Conservation (phyloP, 306 rosid genomes). For the Citrullus amarus region DNA sequence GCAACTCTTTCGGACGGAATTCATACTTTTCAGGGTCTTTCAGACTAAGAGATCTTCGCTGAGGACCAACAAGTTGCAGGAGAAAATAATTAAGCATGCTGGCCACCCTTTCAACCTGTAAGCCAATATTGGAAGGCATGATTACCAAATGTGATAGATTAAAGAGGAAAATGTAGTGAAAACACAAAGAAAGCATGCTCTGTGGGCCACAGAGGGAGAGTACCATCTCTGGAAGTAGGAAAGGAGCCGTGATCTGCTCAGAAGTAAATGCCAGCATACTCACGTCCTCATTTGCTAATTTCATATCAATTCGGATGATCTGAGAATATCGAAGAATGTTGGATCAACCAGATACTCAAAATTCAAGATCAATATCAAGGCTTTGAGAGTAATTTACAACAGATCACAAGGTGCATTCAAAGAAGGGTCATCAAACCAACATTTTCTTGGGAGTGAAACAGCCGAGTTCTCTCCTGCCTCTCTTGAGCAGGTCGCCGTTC, state of each 20-base stretch:
- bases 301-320: slow-evolving; percentile 95
- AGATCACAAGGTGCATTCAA: background rate
- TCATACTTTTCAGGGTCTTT: slow-evolving; percentile 97
- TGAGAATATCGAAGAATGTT: slow-evolving; percentile 20
- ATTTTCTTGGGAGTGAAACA: slow-evolving; percentile 94
- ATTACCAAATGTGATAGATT: background rate
- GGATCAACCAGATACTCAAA: slow-evolving; percentile 16
- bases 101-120: slow-evolving; percentile 95
- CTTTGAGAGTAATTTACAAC: background rate
- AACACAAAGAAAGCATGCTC: background rate
- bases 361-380: slow-evolving; percentile 9
- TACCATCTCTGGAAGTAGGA: slow-evolving; percentile 99
- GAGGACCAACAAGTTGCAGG: slow-evolving; percentile 95
- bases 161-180: background rate
- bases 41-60: slow-evolving; percentile 82
- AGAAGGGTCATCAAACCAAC: slow-evolving; percentile 30
- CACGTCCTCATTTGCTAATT: slow-evolving; percentile 95
- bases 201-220: background rate
- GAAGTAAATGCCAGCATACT: slow-evolving; percentile 88
- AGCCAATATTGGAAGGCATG: background rate
- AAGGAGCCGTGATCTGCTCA: slow-evolving; percentile 90
- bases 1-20: slow-evolving; percentile 88
- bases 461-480: slow-evolving; percentile 95
- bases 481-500: slow-evolving; percentile 82
- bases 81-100: slow-evolving; percentile 98